Evolutionary conservation across 257 asterid species (phyloP).

Genomic region (Solanum rostratum): DNA sequence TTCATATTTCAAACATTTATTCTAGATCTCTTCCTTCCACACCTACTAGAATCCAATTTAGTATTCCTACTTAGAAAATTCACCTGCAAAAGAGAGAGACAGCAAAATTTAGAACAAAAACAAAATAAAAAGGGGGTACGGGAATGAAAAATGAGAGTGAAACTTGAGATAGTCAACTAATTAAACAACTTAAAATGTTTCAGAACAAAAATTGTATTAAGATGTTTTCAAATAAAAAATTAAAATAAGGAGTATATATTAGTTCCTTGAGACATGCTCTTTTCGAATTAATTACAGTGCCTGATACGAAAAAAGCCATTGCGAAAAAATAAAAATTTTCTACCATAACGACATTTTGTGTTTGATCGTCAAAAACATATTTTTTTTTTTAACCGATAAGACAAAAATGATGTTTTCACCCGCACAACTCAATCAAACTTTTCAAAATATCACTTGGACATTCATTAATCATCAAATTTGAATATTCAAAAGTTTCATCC

Average conservation of each 20-base stretch:
- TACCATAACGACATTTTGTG: not conserved
- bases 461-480: not conserved
- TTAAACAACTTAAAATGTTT: accelerated
- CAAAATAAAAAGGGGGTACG: no score
- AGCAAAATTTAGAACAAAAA: not conserved
- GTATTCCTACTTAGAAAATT: not conserved
- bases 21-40: not conserved
- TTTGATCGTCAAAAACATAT: not conserved
- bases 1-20: not conserved
- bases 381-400: not conserved
- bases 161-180: not conserved
- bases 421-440: not conserved
- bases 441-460: not conserved
- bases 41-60: not conserved
- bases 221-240: not conserved
- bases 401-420: not conserved
- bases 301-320: not conserved
- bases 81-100: not conserved
- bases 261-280: not conserved
- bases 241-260: not conserved
- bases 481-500: not conserved
- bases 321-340: no score
- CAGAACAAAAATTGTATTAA: not conserved
- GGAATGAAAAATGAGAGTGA: not conserved
- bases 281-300: not conserved